phyloP scores from a whole-genome alignment of 106 monocot species.

The Acorus calamus region DNA sequence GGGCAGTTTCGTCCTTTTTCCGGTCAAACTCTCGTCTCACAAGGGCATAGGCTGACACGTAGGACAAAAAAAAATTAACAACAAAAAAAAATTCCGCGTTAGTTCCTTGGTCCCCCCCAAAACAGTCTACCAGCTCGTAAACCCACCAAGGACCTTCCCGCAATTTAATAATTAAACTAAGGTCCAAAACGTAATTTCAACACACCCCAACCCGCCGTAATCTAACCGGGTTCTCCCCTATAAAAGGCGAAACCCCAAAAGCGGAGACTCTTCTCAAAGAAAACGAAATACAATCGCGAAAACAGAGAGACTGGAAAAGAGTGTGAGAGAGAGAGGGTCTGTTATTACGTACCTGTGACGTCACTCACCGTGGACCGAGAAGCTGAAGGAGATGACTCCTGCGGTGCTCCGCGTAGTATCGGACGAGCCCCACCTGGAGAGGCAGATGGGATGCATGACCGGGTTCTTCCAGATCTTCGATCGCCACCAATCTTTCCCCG shows the following conservation, averaged over 20 bases:
- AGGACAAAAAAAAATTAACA: not conserved
- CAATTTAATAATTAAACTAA: no score
- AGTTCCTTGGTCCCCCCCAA: not conserved
- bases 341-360: not conserved
- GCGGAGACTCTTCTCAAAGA: no score
- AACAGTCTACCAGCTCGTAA: no score
- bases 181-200: no score
- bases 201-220: no score
- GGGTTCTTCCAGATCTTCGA: constrained; percentile 92
- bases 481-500: constrained; percentile 40
- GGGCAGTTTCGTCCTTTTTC: constrained; percentile 1
- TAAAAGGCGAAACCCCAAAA: no score
- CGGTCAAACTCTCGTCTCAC: not conserved
- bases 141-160: no score
- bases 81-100: not conserved
- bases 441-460: constrained; percentile 93
- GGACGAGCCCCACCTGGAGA: constrained; percentile 12
- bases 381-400: not conserved
- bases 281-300: not conserved
- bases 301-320: not conserved
- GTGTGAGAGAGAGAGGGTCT: constrained; percentile 21
- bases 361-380: constrained; percentile 15
- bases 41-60: not conserved
- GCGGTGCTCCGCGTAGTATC: no score
- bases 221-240: no score